A percentile compares a stretch with the other conserved stretches of the same genome.
Evolutionary conservation across 2,329 filamentous ascomycete genomes (phyloP).

Genomic region (Aspergillus aculeatinus): DNA sequence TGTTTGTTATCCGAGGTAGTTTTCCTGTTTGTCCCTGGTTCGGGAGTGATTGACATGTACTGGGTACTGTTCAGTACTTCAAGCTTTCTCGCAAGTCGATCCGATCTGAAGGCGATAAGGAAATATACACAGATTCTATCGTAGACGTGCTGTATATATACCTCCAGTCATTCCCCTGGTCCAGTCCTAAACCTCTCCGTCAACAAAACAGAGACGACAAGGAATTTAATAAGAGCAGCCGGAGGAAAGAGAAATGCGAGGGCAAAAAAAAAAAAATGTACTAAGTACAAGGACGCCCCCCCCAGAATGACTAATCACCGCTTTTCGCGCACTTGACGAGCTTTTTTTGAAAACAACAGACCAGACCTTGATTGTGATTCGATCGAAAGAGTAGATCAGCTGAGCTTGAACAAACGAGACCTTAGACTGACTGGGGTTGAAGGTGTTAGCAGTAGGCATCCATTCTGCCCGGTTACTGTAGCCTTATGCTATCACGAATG

Average conservation of each 20-base stretch:
- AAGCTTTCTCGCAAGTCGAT: not conserved
- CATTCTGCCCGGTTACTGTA: no score
- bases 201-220: not conserved
- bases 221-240: not conserved
- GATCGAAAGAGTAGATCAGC: not conserved
- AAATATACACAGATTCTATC: not conserved
- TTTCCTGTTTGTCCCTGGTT: not conserved
- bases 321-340: not conserved
- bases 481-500: no score
- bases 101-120: not conserved
- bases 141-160: not conserved
- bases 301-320: not conserved
- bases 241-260: not conserved
- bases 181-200: not conserved
- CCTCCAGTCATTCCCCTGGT: not conserved
- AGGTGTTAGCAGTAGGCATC: no score
- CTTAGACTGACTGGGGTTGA: no score
- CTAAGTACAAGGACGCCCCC: not conserved
- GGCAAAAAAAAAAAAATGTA: not conserved
- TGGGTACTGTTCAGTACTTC: not conserved
- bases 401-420: not conserved
- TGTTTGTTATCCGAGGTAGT: not conserved
- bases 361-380: not conserved
- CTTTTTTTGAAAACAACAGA: not conserved
- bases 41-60: not conserved